phyloP scores from a whole-genome alignment of 2,329 filamentous ascomycete species.

The Magnaporthiopsis incrustans region DNA sequence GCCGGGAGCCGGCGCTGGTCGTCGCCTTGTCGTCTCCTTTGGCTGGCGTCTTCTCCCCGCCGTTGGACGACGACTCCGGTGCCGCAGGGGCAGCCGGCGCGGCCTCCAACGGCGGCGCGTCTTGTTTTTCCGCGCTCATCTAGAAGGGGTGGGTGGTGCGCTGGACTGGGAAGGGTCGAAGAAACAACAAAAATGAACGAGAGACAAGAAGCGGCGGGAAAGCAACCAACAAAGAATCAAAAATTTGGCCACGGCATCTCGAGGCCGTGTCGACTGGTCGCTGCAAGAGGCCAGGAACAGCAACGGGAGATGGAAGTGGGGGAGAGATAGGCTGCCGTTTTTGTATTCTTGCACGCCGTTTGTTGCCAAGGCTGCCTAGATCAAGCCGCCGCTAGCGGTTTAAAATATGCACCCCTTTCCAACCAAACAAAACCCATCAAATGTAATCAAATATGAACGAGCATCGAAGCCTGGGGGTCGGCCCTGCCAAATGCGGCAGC shows the following conservation, averaged over 20 bases:
- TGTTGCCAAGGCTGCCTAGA: too few relatives aligned
- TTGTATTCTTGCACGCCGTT: background rate
- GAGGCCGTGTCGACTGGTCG: background rate
- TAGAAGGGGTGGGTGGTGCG: background rate
- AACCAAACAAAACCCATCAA: too few relatives aligned
- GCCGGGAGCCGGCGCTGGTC: conserved; percentile 25
- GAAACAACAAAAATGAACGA: background rate
- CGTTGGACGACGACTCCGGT: background rate
- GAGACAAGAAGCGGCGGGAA: background rate
- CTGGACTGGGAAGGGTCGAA: too few relatives aligned
- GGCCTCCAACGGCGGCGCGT: background rate
- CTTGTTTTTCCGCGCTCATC: background rate
- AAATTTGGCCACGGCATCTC: background rate
- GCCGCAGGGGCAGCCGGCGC: background rate
- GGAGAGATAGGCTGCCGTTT: background rate
- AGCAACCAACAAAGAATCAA: background rate
- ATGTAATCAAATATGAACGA: too few relatives aligned
- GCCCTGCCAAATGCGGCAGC: background rate
- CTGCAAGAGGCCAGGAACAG: background rate
- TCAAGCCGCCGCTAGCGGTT: too few relatives aligned
- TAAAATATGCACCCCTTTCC: too few relatives aligned
- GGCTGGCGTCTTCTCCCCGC: background rate
- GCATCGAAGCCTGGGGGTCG: too few relatives aligned
- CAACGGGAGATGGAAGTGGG: background rate
- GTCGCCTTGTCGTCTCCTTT: conserved; percentile 19